Conservation (phyloP, 2,329 filamentous ascomycete genomes). For the Talaromyces amestolkiae region DNA sequence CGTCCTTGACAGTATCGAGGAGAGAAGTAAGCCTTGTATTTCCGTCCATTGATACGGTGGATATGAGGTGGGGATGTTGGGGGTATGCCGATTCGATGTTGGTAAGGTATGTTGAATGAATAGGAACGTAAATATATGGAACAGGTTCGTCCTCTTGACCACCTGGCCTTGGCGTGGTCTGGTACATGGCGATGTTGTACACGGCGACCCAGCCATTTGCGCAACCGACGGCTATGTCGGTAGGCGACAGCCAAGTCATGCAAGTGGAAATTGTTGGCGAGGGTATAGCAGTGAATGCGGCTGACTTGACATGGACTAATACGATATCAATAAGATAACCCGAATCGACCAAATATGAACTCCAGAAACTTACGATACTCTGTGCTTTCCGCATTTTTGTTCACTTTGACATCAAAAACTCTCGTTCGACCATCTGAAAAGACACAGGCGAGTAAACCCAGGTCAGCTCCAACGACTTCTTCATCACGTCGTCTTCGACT, state of each 20-base stretch:
- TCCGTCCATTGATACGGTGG: constrained; percentile 55
- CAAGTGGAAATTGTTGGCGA: constrained; percentile 56
- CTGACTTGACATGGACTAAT: constrained; percentile 44
- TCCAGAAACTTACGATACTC: constrained; percentile 33
- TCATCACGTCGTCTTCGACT: constrained; percentile 31
- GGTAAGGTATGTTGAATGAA: constrained; percentile 41
- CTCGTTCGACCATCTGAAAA: constrained; percentile 59
- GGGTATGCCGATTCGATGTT: constrained; percentile 52
- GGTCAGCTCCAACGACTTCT: constrained; percentile 31
- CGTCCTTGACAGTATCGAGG: constrained; percentile 47
- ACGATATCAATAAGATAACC: background rate
- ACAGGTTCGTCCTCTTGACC: constrained; percentile 21
- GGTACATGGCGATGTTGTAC: constrained; percentile 45
- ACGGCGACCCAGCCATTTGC: constrained; percentile 57
- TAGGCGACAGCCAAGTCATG: constrained; percentile 57
- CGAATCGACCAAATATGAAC: background rate
- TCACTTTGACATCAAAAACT: constrained; percentile 52
- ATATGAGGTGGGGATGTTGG: constrained; percentile 51
- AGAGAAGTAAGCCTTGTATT: constrained; percentile 56
- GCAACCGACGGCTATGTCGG: constrained; percentile 54
- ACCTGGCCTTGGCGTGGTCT: constrained; percentile 2
- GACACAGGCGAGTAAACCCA: constrained; percentile 57
- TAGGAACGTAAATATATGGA: constrained; percentile 37
- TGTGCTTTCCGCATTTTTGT: constrained; percentile 26
- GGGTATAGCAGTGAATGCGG: constrained; percentile 49